Conservation (phyloP, 2,329 filamentous ascomycete genomes). For the Fusarium proliferatum region DNA sequence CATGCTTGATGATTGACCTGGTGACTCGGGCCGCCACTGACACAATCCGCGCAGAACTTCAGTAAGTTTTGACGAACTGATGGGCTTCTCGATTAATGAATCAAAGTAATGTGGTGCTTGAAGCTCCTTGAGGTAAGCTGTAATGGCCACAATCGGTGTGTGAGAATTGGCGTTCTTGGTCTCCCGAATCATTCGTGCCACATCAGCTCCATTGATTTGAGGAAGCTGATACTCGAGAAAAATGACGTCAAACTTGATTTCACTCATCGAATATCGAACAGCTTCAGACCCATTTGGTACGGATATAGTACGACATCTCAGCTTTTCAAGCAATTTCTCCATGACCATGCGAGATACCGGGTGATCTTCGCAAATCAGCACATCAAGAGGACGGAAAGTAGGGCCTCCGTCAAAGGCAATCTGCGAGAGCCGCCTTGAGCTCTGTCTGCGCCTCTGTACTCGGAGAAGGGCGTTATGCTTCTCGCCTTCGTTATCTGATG, state of each 20-base stretch:
- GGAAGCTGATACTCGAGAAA: conserved; percentile 97
- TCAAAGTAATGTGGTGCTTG: conserved; percentile 97
- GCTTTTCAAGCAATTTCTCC: conserved; percentile 95
- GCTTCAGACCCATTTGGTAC: conserved; percentile 92
- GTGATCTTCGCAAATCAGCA: conserved; percentile 97
- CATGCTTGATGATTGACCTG: conserved; percentile 58
- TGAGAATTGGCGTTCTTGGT: conserved; percentile 95
- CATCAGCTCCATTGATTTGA: conserved; percentile 93
- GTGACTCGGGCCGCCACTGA: conserved; percentile 86
- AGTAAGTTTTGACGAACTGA: conserved; percentile 88
- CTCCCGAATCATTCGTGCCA: conserved; percentile 97
- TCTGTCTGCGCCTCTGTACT: conserved; percentile 93
- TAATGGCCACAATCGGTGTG: conserved; percentile 96
- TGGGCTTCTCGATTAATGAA: conserved; percentile 94
- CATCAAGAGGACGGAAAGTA: conserved; percentile 88
- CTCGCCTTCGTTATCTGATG: conserved; percentile 95
- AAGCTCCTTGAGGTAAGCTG: conserved; percentile 96
- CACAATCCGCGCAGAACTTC: conserved; percentile 90
- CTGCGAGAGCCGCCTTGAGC: conserved; percentile 91
- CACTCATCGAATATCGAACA: conserved; percentile 91
- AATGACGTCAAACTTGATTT: conserved; percentile 98
- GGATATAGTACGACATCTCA: conserved; percentile 93
- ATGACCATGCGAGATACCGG: conserved; percentile 98
- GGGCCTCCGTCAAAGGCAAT: conserved; percentile 88
- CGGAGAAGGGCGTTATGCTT: conserved; percentile 90